Base-by-base conservation (phyloP, 2,329 filamentous ascomycete species). In the Dactylellina leptospora region DNA sequence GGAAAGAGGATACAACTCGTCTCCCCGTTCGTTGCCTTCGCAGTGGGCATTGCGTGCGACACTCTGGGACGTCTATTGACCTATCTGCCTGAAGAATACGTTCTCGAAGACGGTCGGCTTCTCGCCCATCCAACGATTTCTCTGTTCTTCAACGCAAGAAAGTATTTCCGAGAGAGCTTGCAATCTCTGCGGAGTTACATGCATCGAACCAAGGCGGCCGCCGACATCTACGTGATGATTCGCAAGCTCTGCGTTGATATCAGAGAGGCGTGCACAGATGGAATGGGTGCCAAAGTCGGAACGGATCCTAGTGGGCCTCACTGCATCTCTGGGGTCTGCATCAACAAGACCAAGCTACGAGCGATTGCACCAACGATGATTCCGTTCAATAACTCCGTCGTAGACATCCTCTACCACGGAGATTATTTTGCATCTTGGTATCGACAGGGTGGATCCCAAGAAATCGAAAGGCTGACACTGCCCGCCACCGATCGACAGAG, bases 341-440 rank as follows among this genome's bases (percentile, higher is more conserved):
- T 72, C 45, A 72, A 63, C 30, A 72, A 48, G 28, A 47, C 59
- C 38, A 72, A 72, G 25, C 40, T 72, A 16, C 40, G 51, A 16
- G 27, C 68, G 4, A 63, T 72, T 2, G 68, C 45, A n/a, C 68
- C 68, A 30, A 72, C 68, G 4, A 72, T 72, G 68, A 64, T 72
- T 27, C 53, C 68, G 53, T 44, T 72, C 10, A 72, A 72, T 55
- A 60, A 42, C 44, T 72, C 68, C 16, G 68, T 72, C 28, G 68
- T 72, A 27, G 68, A 72, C 38, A 72, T 64, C 4, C 59, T 72
- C 4, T 72, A 72, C 23, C 68, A 72, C 16, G 68, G 68, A 25
- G 68, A 72, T 40, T 72, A 63, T 42, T 72, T 72, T 60, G 68
- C 40, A n/a, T 36, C 45, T n/a, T 72, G 68, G 68, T 72, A 54